Evolutionary conservation across 2,329 filamentous ascomycete species (phyloP), one percentile per base, ranked within the genome.

Genomic region (Fusarium sp.): DNA sequence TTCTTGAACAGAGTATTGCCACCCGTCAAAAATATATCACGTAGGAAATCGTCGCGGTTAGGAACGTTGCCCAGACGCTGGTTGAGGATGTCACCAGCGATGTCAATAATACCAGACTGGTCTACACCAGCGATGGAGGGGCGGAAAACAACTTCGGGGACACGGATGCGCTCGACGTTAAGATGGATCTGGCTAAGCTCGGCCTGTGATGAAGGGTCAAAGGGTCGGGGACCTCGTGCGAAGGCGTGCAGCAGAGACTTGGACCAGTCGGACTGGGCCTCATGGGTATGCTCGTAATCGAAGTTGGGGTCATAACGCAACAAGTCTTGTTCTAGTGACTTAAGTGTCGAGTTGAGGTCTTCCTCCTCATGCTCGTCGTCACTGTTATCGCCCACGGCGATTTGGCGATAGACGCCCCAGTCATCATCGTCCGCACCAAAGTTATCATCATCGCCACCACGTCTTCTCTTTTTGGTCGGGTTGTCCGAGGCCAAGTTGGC

Each of bases 401-500:
- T 97, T 40, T 93, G 93, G 54, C 96, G 91, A 80, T 99, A 99
- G 15, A 99, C 93, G 60, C 93, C 93, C 96, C 96, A 99, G 79
- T 99, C 96, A 59, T 97, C 94, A 76, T 99, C 96, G 78, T 99
- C 95, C 50, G 94, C 94, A 58, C 96, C 96, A 76, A 99, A 99
- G 63, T 93, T 94, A 77, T 99, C 96, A 74, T 99, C 96, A 76
- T 98, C 95, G 6, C 91, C 92, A 9, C 93, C 94, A 18, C 94
- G 89, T 15, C 93, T 86, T 58, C 95, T 88, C 80, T 97, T 97
- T 78, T 94, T 94, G 69, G 86, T 83, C 1, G 95, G 94, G 8
- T 88, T 90, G 78, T 99, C 96, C 0, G 95, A 94, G 4, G 96
- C 96, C 2, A 99, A 89, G 76, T 97, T 97, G 62, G 96, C 96